Evolutionary conservation across 2,329 filamentous ascomycete genomes (phyloP).

Genomic region (Fusarium papillatum): DNA sequence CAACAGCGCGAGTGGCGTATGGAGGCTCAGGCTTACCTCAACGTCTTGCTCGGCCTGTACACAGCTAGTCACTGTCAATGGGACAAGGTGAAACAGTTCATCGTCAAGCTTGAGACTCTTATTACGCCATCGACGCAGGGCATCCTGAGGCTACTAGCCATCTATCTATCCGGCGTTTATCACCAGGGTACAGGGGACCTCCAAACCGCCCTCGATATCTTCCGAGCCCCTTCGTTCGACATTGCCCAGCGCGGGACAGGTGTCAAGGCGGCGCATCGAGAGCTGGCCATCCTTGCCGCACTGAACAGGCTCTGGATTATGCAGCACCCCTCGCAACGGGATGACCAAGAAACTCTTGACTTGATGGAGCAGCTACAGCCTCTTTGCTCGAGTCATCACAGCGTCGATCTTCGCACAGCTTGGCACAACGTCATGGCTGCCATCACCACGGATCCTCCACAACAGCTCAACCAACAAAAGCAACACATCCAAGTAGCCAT

Average conservation of each 20-base stretch:
- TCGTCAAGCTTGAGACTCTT: constrained; percentile 66
- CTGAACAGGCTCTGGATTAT: constrained; percentile 82
- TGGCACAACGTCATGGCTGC: constrained; percentile 83
- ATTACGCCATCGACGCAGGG: constrained; percentile 56
- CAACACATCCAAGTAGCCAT: constrained; percentile 82
- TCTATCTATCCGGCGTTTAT: constrained; percentile 83
- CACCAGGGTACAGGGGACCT: constrained; percentile 84
- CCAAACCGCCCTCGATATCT: constrained; percentile 75
- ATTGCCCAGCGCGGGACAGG: constrained; percentile 53
- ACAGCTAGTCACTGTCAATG: constrained; percentile 80
- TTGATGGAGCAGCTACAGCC: constrained; percentile 77
- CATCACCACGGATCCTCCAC: constrained; percentile 71
- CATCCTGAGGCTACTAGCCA: constrained; percentile 63
- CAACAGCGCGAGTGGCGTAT: constrained; percentile 74
- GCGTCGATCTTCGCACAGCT: constrained; percentile 82
- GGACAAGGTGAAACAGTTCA: constrained; percentile 70
- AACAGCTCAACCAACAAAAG: constrained; percentile 83
- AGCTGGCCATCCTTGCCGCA: constrained; percentile 75
- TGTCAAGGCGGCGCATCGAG: constrained; percentile 67
- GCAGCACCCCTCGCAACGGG: constrained; percentile 69
- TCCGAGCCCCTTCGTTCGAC: constrained; percentile 71
- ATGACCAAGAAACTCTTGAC: constrained; percentile 69
- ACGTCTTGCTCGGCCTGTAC: constrained; percentile 79
- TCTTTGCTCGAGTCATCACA: constrained; percentile 77
- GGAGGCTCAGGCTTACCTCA: constrained; percentile 76